Evolutionary conservation across 78 protist species (phyloP).

Genomic region (Anaeramoeba flamelloides): DNA sequence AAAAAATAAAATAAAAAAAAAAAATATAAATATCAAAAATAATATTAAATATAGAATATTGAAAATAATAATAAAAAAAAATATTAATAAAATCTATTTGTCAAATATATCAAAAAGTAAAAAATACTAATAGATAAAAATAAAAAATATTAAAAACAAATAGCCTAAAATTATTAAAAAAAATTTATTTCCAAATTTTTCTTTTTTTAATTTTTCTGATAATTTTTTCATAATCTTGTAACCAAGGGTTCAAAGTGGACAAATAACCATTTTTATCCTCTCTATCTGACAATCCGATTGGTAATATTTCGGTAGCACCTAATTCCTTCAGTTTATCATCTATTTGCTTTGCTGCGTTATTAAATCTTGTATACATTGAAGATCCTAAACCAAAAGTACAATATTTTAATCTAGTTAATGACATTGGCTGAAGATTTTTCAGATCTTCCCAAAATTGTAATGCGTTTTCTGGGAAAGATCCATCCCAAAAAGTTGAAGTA

Average conservation of each 20-base stretch:
- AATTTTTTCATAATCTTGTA: too few species aligned
- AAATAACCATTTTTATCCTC: neutral
- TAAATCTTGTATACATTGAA: neutral
- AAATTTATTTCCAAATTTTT: too few species aligned
- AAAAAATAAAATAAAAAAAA: too few species aligned
- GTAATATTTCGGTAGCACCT: neutral
- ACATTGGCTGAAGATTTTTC: neutral
- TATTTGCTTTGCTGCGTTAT: neutral
- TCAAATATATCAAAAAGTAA: too few species aligned
- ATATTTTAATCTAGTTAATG: neutral
- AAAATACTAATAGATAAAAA: too few species aligned
- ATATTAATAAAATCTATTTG: too few species aligned
- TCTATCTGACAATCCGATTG: constrained; percentile 12
- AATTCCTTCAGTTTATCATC: neutral
- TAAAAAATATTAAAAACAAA: too few species aligned
- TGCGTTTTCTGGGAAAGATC: constrained; percentile 5
- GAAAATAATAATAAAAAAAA: too few species aligned
- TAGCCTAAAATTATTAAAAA: too few species aligned
- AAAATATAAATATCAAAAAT: too few species aligned
- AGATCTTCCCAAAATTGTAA: neutral
- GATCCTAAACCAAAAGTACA: constrained; percentile 1
- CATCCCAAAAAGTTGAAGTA: constrained; percentile 4
- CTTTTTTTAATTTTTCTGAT: too few species aligned
- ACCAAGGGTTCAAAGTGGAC: constrained; percentile 2
- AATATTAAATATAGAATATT: too few species aligned